Evolutionary conservation across 164 flowering plant species (phyloP), one percentile per base, ranked within the genome.

Genomic region (Kalanchoe fedtschenkoi): DNA sequence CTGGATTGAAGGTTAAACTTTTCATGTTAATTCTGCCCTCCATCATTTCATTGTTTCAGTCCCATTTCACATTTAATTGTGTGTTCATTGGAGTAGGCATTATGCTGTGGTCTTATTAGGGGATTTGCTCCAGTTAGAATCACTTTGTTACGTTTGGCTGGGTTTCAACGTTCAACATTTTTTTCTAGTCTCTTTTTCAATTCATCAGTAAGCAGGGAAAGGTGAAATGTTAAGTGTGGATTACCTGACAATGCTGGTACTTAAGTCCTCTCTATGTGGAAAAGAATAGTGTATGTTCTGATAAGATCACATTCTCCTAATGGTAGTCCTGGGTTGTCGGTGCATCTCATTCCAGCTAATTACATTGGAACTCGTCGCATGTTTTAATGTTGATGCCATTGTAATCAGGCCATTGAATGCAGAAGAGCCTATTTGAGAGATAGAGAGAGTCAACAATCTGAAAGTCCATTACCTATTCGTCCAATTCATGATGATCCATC

Each of bases 351-450:
- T 19, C 19, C 17, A 7, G 37, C 33, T 13, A 1, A 15, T 15
- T 7, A 6, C 16, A 6, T 37, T 22, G 39, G 15, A 26, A 15
- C 32, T 1, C 6, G 14, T 35, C 34, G 17, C 16, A 16, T 3
- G 34, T 32, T 17, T 46, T 5, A 21, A 2, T 24, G 16, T 11
- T 51, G 56, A 15, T 51, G 14, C 24, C 13, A 17, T 15, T 58
- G 63, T 58, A 6, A 29, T 34, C 64, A 91, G 97, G 96, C 91
- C 4, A 74, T 83, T 63, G 91, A 91, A 72, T 83, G 87, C 74
- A 83, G 87, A 65, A 81, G 92, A 70, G 73, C 73, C 68, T 80
- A 77, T 30, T 22, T 72, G 68, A 54, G 79, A 74, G 82, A 71
- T 41, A 69, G 61, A 11, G 80, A 70, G 29, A 76, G 75, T 68